Evolutionary conservation across 306 rosid species (phyloP).

Genomic region (Bauhinia variegata): DNA sequence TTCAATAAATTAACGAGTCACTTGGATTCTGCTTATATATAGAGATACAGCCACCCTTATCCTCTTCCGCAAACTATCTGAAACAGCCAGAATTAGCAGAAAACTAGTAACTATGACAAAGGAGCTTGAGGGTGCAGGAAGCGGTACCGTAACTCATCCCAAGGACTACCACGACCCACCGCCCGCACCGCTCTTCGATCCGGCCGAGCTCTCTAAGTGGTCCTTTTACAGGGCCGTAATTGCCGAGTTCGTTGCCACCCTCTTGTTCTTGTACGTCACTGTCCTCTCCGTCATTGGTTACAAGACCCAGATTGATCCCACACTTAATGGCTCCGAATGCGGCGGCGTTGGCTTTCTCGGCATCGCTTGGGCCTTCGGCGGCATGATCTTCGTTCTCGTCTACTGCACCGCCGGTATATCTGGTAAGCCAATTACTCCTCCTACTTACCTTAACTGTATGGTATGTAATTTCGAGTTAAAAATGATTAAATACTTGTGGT

Average conservation of each 20-base stretch:
- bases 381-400: slow-evolving; percentile 61
- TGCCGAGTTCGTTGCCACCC: slow-evolving; percentile 90
- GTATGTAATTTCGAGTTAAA: no score
- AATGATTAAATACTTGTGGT: no score
- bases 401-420: slow-evolving; percentile 22
- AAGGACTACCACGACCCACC: slow-evolving; percentile 86
- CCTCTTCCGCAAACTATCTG: no score
- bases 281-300: slow-evolving; percentile 53
- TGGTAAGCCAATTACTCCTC: neutral
- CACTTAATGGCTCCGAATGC: neutral
- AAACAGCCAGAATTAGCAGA: no score
- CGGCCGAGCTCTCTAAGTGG: slow-evolving; percentile 62
- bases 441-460: no score
- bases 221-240: slow-evolving; percentile 85
- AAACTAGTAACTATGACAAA: slow-evolving; percentile 62
- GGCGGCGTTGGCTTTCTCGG: slow-evolving; percentile 52
- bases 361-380: slow-evolving; percentile 62
- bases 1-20: no score
- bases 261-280: slow-evolving; percentile 74
- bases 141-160: slow-evolving; percentile 19
- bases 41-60: no score
- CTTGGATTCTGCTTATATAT: no score
- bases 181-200: slow-evolving; percentile 61
- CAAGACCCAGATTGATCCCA: slow-evolving; percentile 26
- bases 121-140: slow-evolving; percentile 30